Percentiles rank a stretch among this genome's conserved stretches.
Evolutionary conservation across 345 rosid genomes (phyloP).

Genomic region (Arabidopsis thaliana): DNA sequence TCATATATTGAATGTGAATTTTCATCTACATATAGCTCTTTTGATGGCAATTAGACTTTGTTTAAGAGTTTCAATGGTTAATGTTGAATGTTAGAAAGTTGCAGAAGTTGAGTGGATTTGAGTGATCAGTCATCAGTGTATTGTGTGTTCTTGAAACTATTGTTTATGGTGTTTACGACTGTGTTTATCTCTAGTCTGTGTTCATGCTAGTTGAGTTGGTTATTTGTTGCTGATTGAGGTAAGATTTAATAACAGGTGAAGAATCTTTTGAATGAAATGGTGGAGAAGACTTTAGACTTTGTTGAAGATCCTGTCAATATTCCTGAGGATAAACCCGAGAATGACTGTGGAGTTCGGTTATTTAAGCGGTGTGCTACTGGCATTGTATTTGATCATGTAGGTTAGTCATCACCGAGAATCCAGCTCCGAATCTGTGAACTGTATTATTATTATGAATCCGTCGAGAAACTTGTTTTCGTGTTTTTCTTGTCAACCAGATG

Average conservation of each 20-base stretch:
- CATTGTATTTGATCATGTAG: constrained; percentile 67
- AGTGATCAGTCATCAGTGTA: neutral
- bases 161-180: neutral
- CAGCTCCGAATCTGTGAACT: constrained; percentile 12
- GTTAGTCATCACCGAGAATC: constrained; percentile 45
- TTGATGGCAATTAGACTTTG: constrained; percentile 12
- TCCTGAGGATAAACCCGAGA: constrained; percentile 41
- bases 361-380: constrained; percentile 71
- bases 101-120: neutral
- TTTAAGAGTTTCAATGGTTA: neutral
- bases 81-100: neutral
- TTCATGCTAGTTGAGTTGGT: neutral
- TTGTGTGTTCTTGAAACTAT: neutral
- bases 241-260: constrained; percentile 60
- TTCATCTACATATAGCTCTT: constrained; percentile 2
- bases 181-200: neutral
- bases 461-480: constrained; percentile 6
- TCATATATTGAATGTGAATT: neutral
- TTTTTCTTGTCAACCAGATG: constrained; percentile 51
- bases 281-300: constrained; percentile 64
- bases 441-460: neutral
- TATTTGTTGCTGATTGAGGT: constrained; percentile 12
- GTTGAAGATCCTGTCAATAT: constrained; percentile 48
- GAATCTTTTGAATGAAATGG: constrained; percentile 70
- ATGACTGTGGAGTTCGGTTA: constrained; percentile 67